phyloP scores from a whole-genome alignment of 2,329 filamentous ascomycete genomes.

The Gnomoniopsis smithogilvyi region DNA sequence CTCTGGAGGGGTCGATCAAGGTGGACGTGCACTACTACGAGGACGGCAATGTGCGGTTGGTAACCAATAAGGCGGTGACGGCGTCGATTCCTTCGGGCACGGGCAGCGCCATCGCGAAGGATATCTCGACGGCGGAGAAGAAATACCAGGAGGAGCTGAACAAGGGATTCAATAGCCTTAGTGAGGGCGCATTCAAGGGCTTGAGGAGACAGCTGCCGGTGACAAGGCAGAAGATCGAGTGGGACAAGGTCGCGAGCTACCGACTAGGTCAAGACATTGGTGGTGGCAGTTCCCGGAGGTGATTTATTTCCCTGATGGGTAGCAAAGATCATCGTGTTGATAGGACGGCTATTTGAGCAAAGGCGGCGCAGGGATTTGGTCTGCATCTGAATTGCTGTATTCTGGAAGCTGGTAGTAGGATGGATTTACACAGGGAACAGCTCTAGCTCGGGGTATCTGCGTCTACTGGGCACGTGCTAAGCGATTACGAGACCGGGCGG shows the following conservation, averaged over 20 bases:
- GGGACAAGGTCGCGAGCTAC: slow-evolving; percentile 97
- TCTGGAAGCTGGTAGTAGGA: too few species aligned
- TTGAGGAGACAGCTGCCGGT: slow-evolving; percentile 90
- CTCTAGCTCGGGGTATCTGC: too few species aligned
- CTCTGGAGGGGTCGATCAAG: slow-evolving; percentile 76
- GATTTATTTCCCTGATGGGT: slow-evolving; percentile 18
- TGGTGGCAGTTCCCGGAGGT: slow-evolving; percentile 59
- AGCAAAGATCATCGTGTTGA: not conserved
- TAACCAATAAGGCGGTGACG: slow-evolving; percentile 77
- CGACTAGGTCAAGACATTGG: slow-evolving; percentile 78
- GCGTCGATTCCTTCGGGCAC: slow-evolving; percentile 59
- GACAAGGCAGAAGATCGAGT: slow-evolving; percentile 97
- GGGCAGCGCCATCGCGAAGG: slow-evolving; percentile 68
- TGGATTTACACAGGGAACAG: too few species aligned
- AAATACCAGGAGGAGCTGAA: slow-evolving; percentile 97
- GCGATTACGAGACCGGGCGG: too few species aligned
- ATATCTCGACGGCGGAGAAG: slow-evolving; percentile 78
- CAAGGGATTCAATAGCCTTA: slow-evolving; percentile 79
- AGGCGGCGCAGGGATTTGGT: not conserved
- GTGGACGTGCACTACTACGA: slow-evolving; percentile 99
- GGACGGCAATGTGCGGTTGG: slow-evolving; percentile 91
- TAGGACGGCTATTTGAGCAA: not conserved
- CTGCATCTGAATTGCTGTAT: too few species aligned
- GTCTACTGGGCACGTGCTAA: too few species aligned
- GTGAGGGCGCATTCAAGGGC: slow-evolving; percentile 93